Evolutionary conservation across 163 green algal genomes (phyloP), one percentile per base, ranked within the genome.

Genomic region (Prototheca stagnorum): DNA sequence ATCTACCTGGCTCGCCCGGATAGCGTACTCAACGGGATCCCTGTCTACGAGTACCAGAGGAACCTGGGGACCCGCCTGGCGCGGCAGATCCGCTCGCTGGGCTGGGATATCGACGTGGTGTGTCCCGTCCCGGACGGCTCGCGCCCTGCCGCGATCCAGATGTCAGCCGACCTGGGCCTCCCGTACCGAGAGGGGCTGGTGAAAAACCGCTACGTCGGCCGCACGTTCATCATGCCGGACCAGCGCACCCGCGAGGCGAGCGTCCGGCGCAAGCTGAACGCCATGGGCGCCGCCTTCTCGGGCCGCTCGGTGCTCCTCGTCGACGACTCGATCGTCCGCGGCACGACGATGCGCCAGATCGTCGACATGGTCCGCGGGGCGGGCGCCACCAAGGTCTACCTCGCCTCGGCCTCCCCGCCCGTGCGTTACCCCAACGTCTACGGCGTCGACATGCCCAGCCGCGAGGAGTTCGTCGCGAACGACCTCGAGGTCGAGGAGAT

Each of bases 191-290:
- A 96, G 65, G 88, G 84, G 33, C 73, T 97, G 29, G 84, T 95
- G 3, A 95, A 95, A 63, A 97, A 96, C 70, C 68, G 85, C 22
- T 96, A 97, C 64, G 85, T 97, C 11, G 88, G 88, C 17, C 81
- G 86, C 53, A 97, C 88, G 52, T 97, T 97, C 76, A 97, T 97
- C 76, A 95, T 95, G 86, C 88, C 88, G 4, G 79, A 94, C 67
- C 86, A 78, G 50, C 58, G 55, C 35, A 64, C 78, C 49, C 58
- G 79, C 19, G 80, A 88, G 73, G 73, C 86, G 45, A 75, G 53
- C 20, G 88, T 97, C 47, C 66, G 80, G 20, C 73, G 85, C 43
- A 95, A 95, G 80, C 75, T 95, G 20, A 95, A 96, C 57, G 85
- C 86, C 34, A 97, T 95, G 84, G 68, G 77, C 11, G 76, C 72